Conservation (phyloP, 225 moss, liverwort and hornwort genomes). For the Thuidium tamariscinum region DNA sequence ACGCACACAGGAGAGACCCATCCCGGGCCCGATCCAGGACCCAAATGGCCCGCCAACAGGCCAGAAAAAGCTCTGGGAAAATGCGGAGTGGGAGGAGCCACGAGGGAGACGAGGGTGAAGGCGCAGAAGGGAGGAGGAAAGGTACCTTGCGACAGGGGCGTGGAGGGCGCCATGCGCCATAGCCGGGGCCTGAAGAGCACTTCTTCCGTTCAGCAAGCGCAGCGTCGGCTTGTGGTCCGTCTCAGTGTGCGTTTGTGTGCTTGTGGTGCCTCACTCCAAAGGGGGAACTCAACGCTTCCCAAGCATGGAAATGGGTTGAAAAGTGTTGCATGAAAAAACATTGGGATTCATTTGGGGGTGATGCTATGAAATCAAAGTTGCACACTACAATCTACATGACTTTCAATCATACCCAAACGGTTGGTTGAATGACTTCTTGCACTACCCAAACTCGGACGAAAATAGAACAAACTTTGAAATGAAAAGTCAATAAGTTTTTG, state of each 20-base stretch:
- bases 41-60: not conserved
- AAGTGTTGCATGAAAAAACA: not conserved
- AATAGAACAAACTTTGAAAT: too few species aligned
- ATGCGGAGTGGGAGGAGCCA: not conserved
- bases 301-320: not conserved
- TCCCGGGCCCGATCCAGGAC: not conserved
- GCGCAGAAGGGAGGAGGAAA: not conserved
- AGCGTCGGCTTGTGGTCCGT: not conserved
- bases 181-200: conserved; percentile 9
- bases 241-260: too few species aligned
- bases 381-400: too few species aligned
- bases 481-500: too few species aligned
- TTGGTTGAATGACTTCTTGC: not conserved
- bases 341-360: too few species aligned
- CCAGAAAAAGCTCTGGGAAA: not conserved
- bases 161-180: conserved; percentile 48
- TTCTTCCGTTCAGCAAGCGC: not conserved
- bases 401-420: not conserved
- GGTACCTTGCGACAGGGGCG: conserved; percentile 22
- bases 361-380: not conserved
- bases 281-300: not conserved
- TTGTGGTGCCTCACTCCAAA: not conserved
- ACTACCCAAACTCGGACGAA: too few species aligned
- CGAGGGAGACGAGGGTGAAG: not conserved
- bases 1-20: not conserved